Evolutionary conservation across 768 basidiomycete genomes (phyloP), one percentile per base, ranked within the genome.

Genomic region (Lentinula detonsa): DNA sequence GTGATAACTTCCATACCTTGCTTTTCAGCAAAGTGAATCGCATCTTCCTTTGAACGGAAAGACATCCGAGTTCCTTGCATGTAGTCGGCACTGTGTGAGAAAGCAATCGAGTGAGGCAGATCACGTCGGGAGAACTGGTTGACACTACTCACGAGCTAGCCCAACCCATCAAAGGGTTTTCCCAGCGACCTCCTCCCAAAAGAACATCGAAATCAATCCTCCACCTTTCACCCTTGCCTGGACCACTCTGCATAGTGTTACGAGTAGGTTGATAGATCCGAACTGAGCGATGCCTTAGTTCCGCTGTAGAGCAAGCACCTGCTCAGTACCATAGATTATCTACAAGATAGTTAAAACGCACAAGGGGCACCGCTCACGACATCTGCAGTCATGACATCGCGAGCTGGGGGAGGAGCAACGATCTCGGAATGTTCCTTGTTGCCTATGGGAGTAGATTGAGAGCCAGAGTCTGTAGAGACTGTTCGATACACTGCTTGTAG

Each of bases 121-220:
- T 28, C 11, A 16, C n/a, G n/a, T 35, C n/a, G 1, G 28, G 31
- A 7, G 11, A 11, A 13, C 7, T 3, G 45, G 6, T 5, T 31
- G 34, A 11, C 4, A 60, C n/a, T 11, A 82, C 91, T 75, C 71
- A 95, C 91, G 93, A 94, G 77, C 88, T 91, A 0, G 95, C 95
- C 80, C 84, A 99, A 48, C 96, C 96, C 93, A 98, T 99, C 65
- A 99, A 72, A 4, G 93, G 93, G 70, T 98, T 99, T 81, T 98
- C 95, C 96, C 96, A 99, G 56, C 96, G 83, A 11, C 92, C 94
- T 33, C 83, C 87, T 37, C 95, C 93, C 61, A 84, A 85, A n/a
- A 98, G 77, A 60, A 86, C 86, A 68, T 98, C 96, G 79, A 88
- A 98, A 73, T 98, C 96, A 68, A 99, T 85, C 65, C 93, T 80